Percentiles rank a stretch among this genome's conserved stretches.
Evolutionary conservation across 345 rosid species (phyloP).

Genomic region (Gossypium stocksii): DNA sequence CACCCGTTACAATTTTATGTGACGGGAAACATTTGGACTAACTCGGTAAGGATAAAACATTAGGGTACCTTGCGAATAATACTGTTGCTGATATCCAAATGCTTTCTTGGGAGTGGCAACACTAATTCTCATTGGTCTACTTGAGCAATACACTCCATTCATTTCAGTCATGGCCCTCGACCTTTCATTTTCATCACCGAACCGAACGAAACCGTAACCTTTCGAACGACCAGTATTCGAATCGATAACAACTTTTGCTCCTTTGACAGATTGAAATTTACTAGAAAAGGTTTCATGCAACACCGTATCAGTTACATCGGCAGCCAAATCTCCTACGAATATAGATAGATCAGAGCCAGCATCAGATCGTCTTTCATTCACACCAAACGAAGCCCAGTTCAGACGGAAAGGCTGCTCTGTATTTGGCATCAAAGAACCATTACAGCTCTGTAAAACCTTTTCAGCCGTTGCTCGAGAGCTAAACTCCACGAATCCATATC

Average conservation of each 20-base stretch:
- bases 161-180: constrained; percentile 84
- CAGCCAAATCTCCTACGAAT: constrained; percentile 92
- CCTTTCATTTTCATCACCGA: constrained; percentile 84
- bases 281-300: constrained; percentile 69
- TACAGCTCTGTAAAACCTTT: constrained; percentile 73
- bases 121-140: constrained; percentile 85
- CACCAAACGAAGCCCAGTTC: constrained; percentile 88
- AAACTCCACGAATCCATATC: constrained; percentile 92
- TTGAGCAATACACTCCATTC: constrained; percentile 82
- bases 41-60: constrained; percentile 10
- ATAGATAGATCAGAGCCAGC: constrained; percentile 71
- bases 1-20: not conserved
- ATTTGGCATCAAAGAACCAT: constrained; percentile 76
- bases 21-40: not conserved
- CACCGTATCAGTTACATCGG: constrained; percentile 78
- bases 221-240: constrained; percentile 82
- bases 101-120: constrained; percentile 91
- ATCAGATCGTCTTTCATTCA: constrained; percentile 69
- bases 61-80: constrained; percentile 76
- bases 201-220: constrained; percentile 98
- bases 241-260: constrained; percentile 90
- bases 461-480: constrained; percentile 68
- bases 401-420: constrained; percentile 80
- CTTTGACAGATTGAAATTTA: constrained; percentile 79
- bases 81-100: constrained; percentile 70